These are phyloP conservation scores for Pisolithus thermaeus DNA, from an alignment of 1,284 basidiomycete genomes.

Conservation along the genomic window DNA sequence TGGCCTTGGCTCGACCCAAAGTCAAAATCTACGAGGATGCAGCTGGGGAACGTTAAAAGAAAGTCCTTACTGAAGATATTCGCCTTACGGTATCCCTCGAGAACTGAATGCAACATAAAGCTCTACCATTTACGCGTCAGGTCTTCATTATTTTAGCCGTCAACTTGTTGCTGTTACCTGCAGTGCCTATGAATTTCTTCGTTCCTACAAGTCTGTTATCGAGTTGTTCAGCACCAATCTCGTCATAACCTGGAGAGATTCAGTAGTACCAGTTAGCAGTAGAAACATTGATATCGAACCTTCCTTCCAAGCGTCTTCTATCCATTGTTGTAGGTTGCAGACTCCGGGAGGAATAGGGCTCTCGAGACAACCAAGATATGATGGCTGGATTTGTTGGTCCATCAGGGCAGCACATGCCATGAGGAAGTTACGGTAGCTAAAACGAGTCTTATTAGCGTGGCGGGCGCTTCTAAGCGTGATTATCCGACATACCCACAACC, in stretches of 20 bases:
- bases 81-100: constrained; percentile 70
- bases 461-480: neutral
- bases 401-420: constrained; percentile 76
- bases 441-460: constrained; percentile 2
- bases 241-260: constrained; percentile 59
- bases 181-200: constrained; percentile 75
- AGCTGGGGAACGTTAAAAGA: constrained; percentile 31
- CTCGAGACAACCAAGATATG: constrained; percentile 57
- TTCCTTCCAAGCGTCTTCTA: constrained; percentile 73
- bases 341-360: constrained; percentile 59
- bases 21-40: constrained; percentile 60
- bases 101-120: constrained; percentile 59
- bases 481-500: constrained; percentile 59
- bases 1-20: constrained; percentile 37
- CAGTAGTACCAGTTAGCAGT: neutral
- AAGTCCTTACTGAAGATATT: neutral
- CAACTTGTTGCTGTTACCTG: constrained; percentile 40
- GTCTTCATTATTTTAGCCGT: neutral
- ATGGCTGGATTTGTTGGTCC: constrained; percentile 52
- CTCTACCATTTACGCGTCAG: constrained; percentile 6
- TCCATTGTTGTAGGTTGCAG: constrained; percentile 67
- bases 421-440: constrained; percentile 81
- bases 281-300: constrained; percentile 34
- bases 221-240: constrained; percentile 58
- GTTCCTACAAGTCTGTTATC: constrained; percentile 54